Conservation (phyloP, 1,284 basidiomycete genomes). For the Xerocomus minutiporus region DNA sequence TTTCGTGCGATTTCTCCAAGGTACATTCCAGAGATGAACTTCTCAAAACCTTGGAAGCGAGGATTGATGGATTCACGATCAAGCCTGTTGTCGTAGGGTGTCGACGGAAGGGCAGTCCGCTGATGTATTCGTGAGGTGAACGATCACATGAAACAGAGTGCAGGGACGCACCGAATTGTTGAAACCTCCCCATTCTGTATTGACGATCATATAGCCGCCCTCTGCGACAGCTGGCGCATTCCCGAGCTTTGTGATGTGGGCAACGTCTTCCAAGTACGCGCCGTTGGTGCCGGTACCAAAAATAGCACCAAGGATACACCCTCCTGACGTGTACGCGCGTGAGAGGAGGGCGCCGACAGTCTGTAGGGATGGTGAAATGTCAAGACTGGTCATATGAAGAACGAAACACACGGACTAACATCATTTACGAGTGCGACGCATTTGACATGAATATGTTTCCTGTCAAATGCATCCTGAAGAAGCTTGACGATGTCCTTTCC, state of each 20-base stretch:
- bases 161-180: conserved; percentile 70
- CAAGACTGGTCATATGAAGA: conserved; percentile 2
- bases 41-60: conserved; percentile 91
- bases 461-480: conserved; percentile 89
- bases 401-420: conserved; percentile 43
- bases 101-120: conserved; percentile 84
- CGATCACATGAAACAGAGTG: background rate
- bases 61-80: conserved; percentile 95
- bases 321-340: conserved; percentile 86
- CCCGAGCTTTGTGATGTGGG: conserved; percentile 80
- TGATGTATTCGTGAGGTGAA: conserved; percentile 28
- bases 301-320: conserved; percentile 86
- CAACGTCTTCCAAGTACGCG: conserved; percentile 87
- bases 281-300: conserved; percentile 99
- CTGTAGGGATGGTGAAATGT: conserved; percentile 37
- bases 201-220: conserved; percentile 87
- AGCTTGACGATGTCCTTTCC: conserved; percentile 91
- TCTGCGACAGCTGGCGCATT: conserved; percentile 53
- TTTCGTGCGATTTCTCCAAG: conserved; percentile 91
- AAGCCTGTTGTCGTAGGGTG: conserved; percentile 89
- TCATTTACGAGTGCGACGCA: conserved; percentile 97
- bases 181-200: conserved; percentile 97
- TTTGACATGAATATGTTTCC: conserved; percentile 90
- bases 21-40: conserved; percentile 99
- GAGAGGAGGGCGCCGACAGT: conserved; percentile 94